Conservation (phyloP, 768 basidiomycete species). For the Trametopsis cervina region DNA sequence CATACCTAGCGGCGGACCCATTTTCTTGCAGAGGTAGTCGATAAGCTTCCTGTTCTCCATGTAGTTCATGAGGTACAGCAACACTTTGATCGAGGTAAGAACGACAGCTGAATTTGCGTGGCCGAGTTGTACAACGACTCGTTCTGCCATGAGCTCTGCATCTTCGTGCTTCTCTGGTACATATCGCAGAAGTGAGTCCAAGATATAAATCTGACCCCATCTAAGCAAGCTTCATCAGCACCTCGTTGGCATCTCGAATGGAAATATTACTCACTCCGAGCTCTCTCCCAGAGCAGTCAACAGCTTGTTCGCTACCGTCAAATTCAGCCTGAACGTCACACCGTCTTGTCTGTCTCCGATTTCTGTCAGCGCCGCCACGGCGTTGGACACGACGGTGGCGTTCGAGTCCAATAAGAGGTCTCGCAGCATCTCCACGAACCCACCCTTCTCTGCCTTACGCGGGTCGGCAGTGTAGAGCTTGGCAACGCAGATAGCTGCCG, state of each 20-base stretch:
- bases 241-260: neutral
- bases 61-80: constrained; percentile 98
- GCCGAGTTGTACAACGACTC: constrained; percentile 87
- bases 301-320: constrained; percentile 82
- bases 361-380: constrained; percentile 94
- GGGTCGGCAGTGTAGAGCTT: constrained; percentile 91
- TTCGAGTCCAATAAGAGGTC: constrained; percentile 91
- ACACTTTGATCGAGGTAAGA: constrained; percentile 92
- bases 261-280: constrained; percentile 77
- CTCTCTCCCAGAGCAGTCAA: constrained; percentile 90
- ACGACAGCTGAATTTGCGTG: constrained; percentile 99
- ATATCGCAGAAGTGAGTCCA: constrained; percentile 89
- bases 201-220: constrained; percentile 98
- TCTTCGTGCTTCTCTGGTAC: constrained; percentile 86
- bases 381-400: constrained; percentile 96
- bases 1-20: constrained; percentile 93
- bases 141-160: constrained; percentile 93
- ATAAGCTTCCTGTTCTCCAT: constrained; percentile 87
- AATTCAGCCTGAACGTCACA: constrained; percentile 86
- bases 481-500: constrained; percentile 94
- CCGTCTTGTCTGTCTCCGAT: constrained; percentile 94
- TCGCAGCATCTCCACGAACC: constrained; percentile 85
- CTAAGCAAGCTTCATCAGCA: constrained; percentile 35
- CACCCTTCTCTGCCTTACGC: constrained; percentile 77
- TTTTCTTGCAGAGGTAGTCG: constrained; percentile 91